Evolutionary conservation across 192 early-diverging fungal species (phyloP), one percentile per base, ranked within the genome.

Genomic region (Coemansia sp.): DNA sequence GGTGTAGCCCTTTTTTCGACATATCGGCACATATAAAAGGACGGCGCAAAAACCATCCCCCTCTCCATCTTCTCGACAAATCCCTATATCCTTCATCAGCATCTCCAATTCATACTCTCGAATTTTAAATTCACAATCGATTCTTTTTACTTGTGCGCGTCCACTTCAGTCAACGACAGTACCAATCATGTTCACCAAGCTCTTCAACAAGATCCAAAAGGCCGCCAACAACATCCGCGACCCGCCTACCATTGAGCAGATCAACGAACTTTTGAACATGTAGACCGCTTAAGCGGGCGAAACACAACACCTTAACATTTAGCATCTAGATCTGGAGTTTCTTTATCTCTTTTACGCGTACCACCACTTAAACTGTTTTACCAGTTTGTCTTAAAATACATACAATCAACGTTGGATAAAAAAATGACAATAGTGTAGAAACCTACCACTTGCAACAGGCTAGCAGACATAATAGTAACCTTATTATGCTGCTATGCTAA

Each of bases 161-260:
- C 45, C 0, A 19, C 17, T 19, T 48, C n/a, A 46, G 13, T 23
- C 36, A 34, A 34, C 7, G 5, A 40, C 38, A 40, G 38, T 13
- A 45, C 25, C 20, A 59, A 72, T 50, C 38, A 75, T 75, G 73
- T 66, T 75, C 32, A 32, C 25, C 52, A 75, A 61, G 36, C 22
- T 70, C 33, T 65, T 66, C 63, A 53, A 49, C 20, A 34, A 68
- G 29, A 61, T 75, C 46, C 9, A 25, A 7, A 1, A 25, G 20
- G 8, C 8, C 19, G 48, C 41, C 57, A 66, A 62, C 40, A 59
- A 57, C 63, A 66, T 52, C 50, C 45, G 59, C 19, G 62, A 68
- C 23, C 72, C 66, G 13, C 72, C 72, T 13, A 69, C 62, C 41
- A 22, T 35, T 0, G 66, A 74, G 38, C 72, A 74, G 57, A 61